phyloP scores from a whole-genome alignment of 2,329 filamentous ascomycete genomes.

The Fusarium citri region DNA sequence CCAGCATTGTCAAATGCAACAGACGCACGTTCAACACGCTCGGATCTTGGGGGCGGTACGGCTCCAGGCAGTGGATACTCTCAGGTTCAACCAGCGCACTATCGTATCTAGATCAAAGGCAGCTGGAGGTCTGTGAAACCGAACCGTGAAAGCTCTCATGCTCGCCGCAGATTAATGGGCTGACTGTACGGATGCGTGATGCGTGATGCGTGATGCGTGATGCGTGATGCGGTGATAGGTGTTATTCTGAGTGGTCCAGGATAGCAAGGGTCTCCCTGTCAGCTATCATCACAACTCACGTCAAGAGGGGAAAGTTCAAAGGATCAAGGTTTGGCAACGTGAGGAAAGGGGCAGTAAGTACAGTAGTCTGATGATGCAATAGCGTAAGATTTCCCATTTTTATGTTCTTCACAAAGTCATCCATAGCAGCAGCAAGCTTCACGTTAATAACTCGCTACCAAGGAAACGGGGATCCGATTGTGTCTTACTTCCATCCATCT shows the following conservation, averaged over 20 bases:
- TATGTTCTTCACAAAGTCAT: background rate
- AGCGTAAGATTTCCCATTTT: background rate
- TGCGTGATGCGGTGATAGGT: constrained; percentile 10
- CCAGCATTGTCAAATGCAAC: constrained; percentile 23
- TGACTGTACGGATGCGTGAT: constrained; percentile 6
- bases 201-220: constrained; percentile 8
- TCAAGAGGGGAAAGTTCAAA: constrained; percentile 8
- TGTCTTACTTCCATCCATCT: background rate
- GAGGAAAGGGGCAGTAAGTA: background rate
- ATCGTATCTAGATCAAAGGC: background rate
- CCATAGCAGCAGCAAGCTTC: background rate
- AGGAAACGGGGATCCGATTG: background rate
- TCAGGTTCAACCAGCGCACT: background rate
- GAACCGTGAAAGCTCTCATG: background rate
- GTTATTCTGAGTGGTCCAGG: constrained; percentile 14
- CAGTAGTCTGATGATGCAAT: background rate
- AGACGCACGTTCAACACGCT: constrained; percentile 4
- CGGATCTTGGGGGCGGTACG: background rate
- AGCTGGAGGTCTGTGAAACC: background rate
- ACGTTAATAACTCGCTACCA: background rate
- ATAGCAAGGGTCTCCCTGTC: constrained; percentile 25
- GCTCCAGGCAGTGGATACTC: constrained; percentile 2
- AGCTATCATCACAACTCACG: constrained; percentile 13
- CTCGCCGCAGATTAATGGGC: background rate
- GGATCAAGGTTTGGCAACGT: background rate